Conservation (phyloP, 192 early-diverging fungal species). For the Linnemannia zychae region DNA sequence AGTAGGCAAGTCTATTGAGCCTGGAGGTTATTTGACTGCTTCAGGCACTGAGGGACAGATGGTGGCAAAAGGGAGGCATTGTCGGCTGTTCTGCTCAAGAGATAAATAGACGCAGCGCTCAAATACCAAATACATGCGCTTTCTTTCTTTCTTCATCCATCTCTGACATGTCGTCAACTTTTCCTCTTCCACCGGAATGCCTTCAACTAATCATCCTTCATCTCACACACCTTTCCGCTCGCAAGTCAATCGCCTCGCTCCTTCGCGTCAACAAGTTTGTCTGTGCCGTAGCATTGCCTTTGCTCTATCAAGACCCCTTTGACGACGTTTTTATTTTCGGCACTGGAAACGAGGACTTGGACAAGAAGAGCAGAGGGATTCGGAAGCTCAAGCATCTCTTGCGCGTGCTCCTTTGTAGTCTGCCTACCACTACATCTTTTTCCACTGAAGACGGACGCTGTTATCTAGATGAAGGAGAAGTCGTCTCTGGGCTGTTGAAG, state of each 20-base stretch:
- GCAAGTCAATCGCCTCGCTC: neutral
- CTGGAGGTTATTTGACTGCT: too few species aligned
- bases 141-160: neutral
- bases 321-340: neutral
- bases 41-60: too few species aligned
- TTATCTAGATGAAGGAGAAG: neutral
- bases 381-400: neutral
- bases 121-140: too few species aligned
- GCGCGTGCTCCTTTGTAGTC: neutral
- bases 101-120: too few species aligned
- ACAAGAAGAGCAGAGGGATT: neutral
- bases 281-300: neutral
- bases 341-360: neutral
- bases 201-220: neutral
- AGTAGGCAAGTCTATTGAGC: too few species aligned
- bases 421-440: neutral
- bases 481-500: neutral
- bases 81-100: too few species aligned
- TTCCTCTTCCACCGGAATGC: neutral
- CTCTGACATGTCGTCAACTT: neutral
- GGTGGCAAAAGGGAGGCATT: too few species aligned
- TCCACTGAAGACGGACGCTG: neutral
- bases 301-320: neutral
- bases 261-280: neutral
- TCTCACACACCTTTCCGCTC: neutral